Base-by-base conservation (phyloP, 495 filamentous ascomycete genomes). In the Aspergillus carlsbadensis region DNA sequence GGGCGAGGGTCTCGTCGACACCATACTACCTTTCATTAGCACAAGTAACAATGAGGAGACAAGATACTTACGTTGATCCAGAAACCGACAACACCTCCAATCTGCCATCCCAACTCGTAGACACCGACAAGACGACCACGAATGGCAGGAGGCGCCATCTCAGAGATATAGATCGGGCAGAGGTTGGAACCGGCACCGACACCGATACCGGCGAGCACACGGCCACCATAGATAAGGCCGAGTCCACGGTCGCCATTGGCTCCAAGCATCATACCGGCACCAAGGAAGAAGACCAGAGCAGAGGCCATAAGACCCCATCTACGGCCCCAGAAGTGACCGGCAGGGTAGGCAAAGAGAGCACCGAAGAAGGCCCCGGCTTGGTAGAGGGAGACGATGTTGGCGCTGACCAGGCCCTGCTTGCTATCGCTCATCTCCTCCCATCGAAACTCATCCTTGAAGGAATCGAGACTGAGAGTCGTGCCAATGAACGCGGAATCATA, bases 101-200 rank as follows among this genome's bases (percentile, higher is more conserved):
- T 75, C 65, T 90, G 87, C 83, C 86, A 89, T 3, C 86, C 85
- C 42, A 90, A 70, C 67, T 90, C 87, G 61, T 88, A 91, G 22
- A 91, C 78, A 57, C 87, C 85, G 26, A 93, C 87, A 34, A 95
- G 78, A 20, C 89, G 81, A 17, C 90, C 90, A 49, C 90, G 84
- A 61, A 90, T 90, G 52, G 89, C 87, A 60, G 89, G 88, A 6
- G 87, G 89, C 6, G 89, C 82, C 58, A 95, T 81, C 69, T 95
- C 90, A 35, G 89, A 80, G 57, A 90, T 86, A 65, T 93, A 93
- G 31, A 92, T 85, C 2, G 90, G 90, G 24, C 89, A 87, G 54
- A 90, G 76, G 21, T 88, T 82, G 6, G 88, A 91, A 17, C 83
- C 84, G 58, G 91, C 89, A 61, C 90, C 90, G 46, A 92, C 84